Conservation (phyloP, 148 eudicot species). For the Diospyros lotus region DNA sequence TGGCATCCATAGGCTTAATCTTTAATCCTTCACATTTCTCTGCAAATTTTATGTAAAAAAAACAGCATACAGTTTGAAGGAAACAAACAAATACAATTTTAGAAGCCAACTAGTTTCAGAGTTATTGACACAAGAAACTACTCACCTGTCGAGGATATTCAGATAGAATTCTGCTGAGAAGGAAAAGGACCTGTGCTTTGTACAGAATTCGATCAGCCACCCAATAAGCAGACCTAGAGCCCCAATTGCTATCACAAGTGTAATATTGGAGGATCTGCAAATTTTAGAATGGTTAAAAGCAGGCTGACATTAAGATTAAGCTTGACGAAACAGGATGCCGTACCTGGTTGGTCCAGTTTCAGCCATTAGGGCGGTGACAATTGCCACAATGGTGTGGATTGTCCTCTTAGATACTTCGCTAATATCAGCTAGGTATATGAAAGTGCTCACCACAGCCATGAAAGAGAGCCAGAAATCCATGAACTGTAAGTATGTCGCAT, state of each 20-base stretch:
- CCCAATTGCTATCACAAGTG: constrained; percentile 66
- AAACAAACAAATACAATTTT: background rate
- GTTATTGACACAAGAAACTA: background rate
- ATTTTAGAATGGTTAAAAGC: constrained; percentile 16
- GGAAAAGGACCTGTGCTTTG: constrained; percentile 48
- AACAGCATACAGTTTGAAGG: background rate
- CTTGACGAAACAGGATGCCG: background rate
- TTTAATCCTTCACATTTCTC: background rate
- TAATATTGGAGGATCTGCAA: constrained; percentile 72
- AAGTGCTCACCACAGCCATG: constrained; percentile 95
- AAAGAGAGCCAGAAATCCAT: constrained; percentile 98
- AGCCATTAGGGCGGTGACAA: constrained; percentile 86
- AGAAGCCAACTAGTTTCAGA: background rate
- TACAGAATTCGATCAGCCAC: constrained; percentile 65
- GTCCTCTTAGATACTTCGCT: constrained; percentile 75
- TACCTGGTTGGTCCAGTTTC: constrained; percentile 80
- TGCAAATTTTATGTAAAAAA: background rate
- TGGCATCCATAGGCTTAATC: no score
- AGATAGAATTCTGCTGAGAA: constrained; percentile 34
- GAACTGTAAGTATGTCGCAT: constrained; percentile 36
- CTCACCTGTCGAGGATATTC: constrained; percentile 49
- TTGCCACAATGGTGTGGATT: constrained; percentile 75
- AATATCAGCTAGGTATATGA: constrained; percentile 70
- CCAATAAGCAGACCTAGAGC: constrained; percentile 61
- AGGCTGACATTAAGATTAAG: background rate